Base-by-base conservation (phyloP, 257 asterid genomes). In the Gentiana macrophylla region DNA sequence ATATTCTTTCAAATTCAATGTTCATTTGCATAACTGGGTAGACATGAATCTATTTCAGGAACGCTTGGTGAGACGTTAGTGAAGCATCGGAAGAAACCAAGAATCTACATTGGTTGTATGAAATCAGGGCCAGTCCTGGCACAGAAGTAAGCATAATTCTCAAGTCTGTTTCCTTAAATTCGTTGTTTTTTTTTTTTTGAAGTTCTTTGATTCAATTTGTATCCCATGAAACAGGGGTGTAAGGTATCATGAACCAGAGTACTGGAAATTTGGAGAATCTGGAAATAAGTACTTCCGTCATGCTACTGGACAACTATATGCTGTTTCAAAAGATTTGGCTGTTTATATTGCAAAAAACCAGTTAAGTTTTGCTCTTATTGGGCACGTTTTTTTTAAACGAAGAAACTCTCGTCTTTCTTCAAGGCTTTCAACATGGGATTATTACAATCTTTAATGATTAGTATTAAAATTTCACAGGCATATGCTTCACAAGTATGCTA, bases 241-340 rank as follows among this genome's bases (percentile, higher is more conserved):
- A 44, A 69, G 95, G 70, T 89, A 89, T 76, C 92, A 89, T 48
- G 97, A 89, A 52, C 97, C 97, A 0, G 97, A 89, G 54, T 66
- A 78, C 49, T 89, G 97, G 97, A 89, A 89, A 65, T 89, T 89
- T 10, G 97, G 97, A 32, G 97, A 86, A 74, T 35, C 74, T 0
- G 97, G 97, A 55, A 89, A 84, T 88, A 89, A 80, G 79, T 89
- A 89, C 45, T 89, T 89, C 68, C 94, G 97, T 33, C 97, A 89
- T 36, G 97, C 97, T 34, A 89, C 97, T 0, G 97, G 97, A 43
- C 97, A 89, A 62, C 62, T 89, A 53, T 89, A 89, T 45, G 95
- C 95, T 67, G 79, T 89, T 66, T 89, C 97, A 12, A 89, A 72
- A 69, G 95, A 89, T 61, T 61, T 89, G 68, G 97, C 95, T 44